phyloP scores from a whole-genome alignment of 257 asterid genomes.

The Salvia splendens region DNA sequence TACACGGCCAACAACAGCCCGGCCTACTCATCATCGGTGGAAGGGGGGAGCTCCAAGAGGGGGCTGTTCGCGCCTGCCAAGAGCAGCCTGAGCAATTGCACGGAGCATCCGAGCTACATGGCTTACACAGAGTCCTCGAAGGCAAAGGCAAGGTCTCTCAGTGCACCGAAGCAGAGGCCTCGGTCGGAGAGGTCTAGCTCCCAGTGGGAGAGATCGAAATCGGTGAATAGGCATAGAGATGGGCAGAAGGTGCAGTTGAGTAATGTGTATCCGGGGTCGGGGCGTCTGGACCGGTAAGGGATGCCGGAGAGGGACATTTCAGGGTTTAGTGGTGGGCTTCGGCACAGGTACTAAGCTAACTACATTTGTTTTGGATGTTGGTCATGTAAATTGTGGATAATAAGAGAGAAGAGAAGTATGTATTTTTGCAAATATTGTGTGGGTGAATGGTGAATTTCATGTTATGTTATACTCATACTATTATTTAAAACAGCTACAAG shows the following conservation, averaged over 20 bases:
- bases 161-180: conserved; percentile 84
- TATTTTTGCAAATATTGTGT: too few relatives aligned
- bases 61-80: conserved; percentile 66
- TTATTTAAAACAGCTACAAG: too few relatives aligned
- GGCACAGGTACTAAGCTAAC: conserved; percentile 40
- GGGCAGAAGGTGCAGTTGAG: conserved; percentile 6
- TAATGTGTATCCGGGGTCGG: conserved; percentile 69
- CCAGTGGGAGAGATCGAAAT: conserved; percentile 58
- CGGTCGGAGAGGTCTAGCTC: conserved; percentile 56
- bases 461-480: too few relatives aligned
- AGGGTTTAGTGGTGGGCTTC: conserved; percentile 59
- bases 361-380: background rate
- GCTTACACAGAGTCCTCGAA: conserved; percentile 67
- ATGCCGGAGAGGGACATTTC: conserved; percentile 54
- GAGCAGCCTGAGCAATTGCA: conserved; percentile 52
- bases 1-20: conserved; percentile 69
- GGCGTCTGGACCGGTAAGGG: conserved; percentile 77
- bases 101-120: conserved; percentile 80
- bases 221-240: conserved; percentile 54
- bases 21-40: conserved; percentile 35
- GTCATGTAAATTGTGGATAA: conserved; percentile 11
- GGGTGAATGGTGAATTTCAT: too few relatives aligned
- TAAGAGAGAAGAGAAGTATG: background rate
- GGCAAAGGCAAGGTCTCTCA: conserved; percentile 76
- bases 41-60: conserved; percentile 37